These are phyloP conservation scores for Chaetomium sp. DNA, from an alignment of 2,329 filamentous ascomycete genomes.

Conservation along the genomic window DNA sequence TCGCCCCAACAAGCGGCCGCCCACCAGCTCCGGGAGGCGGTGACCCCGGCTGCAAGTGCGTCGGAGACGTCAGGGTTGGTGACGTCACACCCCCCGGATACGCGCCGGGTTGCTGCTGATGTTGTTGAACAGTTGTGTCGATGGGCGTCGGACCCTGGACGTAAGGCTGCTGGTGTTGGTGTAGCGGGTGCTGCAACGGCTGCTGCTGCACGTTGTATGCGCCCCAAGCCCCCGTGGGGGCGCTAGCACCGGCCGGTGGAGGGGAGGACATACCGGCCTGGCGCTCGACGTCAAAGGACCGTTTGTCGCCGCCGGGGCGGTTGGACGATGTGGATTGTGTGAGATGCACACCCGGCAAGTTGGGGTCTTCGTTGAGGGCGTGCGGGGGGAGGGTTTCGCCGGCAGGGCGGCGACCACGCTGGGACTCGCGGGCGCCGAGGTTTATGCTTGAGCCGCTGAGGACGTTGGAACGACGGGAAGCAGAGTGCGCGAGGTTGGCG, in stretches of 20 bases:
- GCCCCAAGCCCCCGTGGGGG: conserved; percentile 1
- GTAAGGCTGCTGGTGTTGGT: too few relatives aligned
- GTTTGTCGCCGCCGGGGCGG: background rate
- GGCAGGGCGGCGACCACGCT: conserved; percentile 43
- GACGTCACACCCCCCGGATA: too few relatives aligned
- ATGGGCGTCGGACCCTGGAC: too few relatives aligned
- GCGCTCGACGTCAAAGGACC: conserved; percentile 23
- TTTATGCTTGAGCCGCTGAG: background rate
- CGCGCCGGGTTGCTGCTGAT: too few relatives aligned
- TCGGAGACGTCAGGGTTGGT: too few relatives aligned
- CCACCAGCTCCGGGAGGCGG: background rate
- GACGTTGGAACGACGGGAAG: conserved; percentile 17
- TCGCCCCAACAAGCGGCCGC: conserved; percentile 8
- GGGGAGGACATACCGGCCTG: conserved; percentile 12
- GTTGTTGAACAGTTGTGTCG: too few relatives aligned
- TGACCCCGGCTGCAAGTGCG: conserved; percentile 6
- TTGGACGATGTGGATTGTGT: conserved; percentile 18
- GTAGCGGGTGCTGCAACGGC: too few relatives aligned
- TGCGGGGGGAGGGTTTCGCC: conserved; percentile 39
- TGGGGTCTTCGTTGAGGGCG: conserved; percentile 19
- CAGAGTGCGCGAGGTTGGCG: conserved; percentile 12
- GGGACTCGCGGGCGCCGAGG: conserved; percentile 33
- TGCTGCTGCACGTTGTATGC: conserved; percentile 8
- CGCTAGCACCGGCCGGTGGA: background rate
- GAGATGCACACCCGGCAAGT: conserved; percentile 23